These are phyloP conservation scores for Fistulina hepatica DNA, from an alignment of 1,284 basidiomycete species.

Conservation along the genomic window DNA sequence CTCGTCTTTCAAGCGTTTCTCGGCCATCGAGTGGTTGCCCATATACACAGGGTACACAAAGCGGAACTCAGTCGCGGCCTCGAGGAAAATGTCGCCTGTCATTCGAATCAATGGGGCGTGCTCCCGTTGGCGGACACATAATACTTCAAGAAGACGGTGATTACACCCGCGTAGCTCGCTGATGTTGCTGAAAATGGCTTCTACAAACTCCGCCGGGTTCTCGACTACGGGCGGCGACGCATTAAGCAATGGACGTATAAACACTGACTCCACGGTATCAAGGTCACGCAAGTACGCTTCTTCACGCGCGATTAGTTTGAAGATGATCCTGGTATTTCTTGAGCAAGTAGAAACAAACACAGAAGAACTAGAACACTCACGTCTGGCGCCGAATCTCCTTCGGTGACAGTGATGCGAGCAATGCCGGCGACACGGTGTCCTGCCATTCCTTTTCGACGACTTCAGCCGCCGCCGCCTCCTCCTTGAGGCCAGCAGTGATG, in stretches of 20 bases:
- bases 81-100: slow-evolving; percentile 87
- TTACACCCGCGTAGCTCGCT: slow-evolving; percentile 77
- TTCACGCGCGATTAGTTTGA: slow-evolving; percentile 86
- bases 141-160: slow-evolving; percentile 68
- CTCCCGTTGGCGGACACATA: slow-evolving; percentile 84
- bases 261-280: slow-evolving; percentile 74
- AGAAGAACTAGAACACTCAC: slow-evolving; percentile 26
- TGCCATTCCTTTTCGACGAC: slow-evolving; percentile 58
- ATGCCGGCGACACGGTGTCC: slow-evolving; percentile 53
- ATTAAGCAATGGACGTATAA: slow-evolving; percentile 66
- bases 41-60: slow-evolving; percentile 81
- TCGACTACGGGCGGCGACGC: slow-evolving; percentile 70
- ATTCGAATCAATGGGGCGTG: slow-evolving; percentile 74
- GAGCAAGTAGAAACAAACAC: slow-evolving; percentile 6
- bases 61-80: slow-evolving; percentile 82
- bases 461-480: slow-evolving; percentile 17
- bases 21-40: slow-evolving; percentile 76
- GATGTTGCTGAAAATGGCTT: slow-evolving; percentile 83
- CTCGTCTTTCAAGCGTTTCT: slow-evolving; percentile 80
- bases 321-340: slow-evolving; percentile 58
- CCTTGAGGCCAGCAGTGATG: slow-evolving; percentile 13
- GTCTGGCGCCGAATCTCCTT: slow-evolving; percentile 81
- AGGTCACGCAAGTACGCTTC: slow-evolving; percentile 87
- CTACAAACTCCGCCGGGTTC: slow-evolving; percentile 64
- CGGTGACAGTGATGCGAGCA: slow-evolving; percentile 60